Evolutionary conservation across 2,329 filamentous ascomycete species (phyloP).

Genomic region (Knoxdaviesia capensis): DNA sequence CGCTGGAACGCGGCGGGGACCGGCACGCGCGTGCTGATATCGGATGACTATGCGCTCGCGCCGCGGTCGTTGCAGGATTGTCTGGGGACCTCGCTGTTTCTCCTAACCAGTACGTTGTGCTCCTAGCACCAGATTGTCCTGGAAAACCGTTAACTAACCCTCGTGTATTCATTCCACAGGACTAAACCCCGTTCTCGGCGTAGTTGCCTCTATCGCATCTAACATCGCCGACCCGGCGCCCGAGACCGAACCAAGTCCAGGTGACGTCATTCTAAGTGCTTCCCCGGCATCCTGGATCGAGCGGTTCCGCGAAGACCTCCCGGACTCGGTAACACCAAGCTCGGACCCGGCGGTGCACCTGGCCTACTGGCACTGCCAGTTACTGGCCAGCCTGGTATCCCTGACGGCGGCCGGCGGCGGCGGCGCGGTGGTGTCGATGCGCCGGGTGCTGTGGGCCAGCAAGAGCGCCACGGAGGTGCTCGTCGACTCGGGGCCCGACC

Average conservation of each 20-base stretch:
- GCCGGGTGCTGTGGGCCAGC: too few relatives aligned
- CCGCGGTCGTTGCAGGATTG: slow-evolving; percentile 36
- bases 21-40: slow-evolving; percentile 40
- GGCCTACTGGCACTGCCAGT: slow-evolving; percentile 48
- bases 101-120: slow-evolving; percentile 38
- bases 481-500: too few relatives aligned
- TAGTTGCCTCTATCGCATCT: slow-evolving; percentile 17
- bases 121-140: neutral
- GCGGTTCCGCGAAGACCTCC: slow-evolving; percentile 44
- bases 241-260: neutral
- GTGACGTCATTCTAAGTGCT: neutral
- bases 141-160: neutral
- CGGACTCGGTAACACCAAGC: slow-evolving; percentile 29
- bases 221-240: slow-evolving; percentile 1
- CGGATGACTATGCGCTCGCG: slow-evolving; percentile 38
- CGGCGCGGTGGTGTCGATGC: too few relatives aligned
- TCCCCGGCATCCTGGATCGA: slow-evolving; percentile 17
- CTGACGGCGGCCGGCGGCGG: slow-evolving; percentile 24
- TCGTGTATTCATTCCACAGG: slow-evolving; percentile 14
- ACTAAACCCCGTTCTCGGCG: slow-evolving; percentile 32
- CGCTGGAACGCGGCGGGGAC: slow-evolving; percentile 54
- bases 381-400: slow-evolving; percentile 41
- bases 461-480: too few relatives aligned
- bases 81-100: slow-evolving; percentile 42
- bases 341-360: slow-evolving; percentile 39